Evolutionary conservation across 2,329 filamentous ascomycete species (phyloP), one percentile per base, ranked within the genome.

Genomic region (Catunica adiposa): DNA sequence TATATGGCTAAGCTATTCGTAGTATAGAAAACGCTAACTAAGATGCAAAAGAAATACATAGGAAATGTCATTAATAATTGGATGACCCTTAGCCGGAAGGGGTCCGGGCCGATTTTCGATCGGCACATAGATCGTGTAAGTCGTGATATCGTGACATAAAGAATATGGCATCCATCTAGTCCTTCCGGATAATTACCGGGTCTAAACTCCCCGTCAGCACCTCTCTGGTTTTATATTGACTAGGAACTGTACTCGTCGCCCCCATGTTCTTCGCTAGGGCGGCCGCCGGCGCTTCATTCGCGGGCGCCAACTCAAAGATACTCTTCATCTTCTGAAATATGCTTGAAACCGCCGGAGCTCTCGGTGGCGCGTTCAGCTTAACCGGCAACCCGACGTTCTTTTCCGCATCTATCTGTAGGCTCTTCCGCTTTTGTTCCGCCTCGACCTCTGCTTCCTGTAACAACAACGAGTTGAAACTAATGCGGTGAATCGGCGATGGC

Each of bases 311-410:
- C 59, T 71, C 70, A 54, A 71, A 72, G 42, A 72, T 67, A 57
- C 61, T 69, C 22, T 69, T 66, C 65, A 72, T 69, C 31, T 66
- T 65, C 53, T 68, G 64, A 62, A 72, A 71, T 20, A 71, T 58
- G 11, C 57, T 48, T 15, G 54, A 54, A 9, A 59, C 56, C 3
- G 50, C 46, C 1, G 60, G 23, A 2, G 58, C 58, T 1, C n/a
- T 23, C 4, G 23, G 8, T 14, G 26, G 52, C 14, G 5, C 52
- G 29, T 31, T 42, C 8, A 26, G 23, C 3, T 9, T 15, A 7
- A 46, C 17, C 11, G 34, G 38, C 23, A 25, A 42, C 20, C 44
- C 22, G 22, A 48, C 38, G 5, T 34, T 14, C 44, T 48, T 20
- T 25, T 48, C 22, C 14, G 17, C 44, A 9, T 48, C 20, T 11